phyloP scores from a whole-genome alignment of 768 basidiomycete species.

The Sistotremastrum suecicum region DNA sequence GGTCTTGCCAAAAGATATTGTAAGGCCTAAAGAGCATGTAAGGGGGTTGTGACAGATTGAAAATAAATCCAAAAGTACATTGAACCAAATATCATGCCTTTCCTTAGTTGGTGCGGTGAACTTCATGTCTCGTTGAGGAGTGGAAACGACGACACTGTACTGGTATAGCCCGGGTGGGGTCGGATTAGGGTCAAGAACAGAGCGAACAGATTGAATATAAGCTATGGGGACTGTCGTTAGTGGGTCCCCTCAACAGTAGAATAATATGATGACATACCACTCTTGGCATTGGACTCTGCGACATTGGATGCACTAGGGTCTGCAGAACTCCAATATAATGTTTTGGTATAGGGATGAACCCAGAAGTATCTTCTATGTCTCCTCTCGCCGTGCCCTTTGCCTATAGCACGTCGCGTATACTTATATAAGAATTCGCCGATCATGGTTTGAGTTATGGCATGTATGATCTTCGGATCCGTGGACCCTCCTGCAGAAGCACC shows the following conservation, averaged over 20 bases:
- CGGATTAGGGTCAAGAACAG: conserved; percentile 91
- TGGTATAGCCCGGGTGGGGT: conserved; percentile 88
- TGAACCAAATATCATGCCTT: conserved; percentile 93
- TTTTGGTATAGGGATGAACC: conserved; percentile 99
- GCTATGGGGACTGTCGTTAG: conserved; percentile 30
- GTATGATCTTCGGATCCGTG: conserved; percentile 85
- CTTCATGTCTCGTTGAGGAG: conserved; percentile 93
- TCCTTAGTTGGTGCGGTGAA: conserved; percentile 95
- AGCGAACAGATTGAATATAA: conserved; percentile 84
- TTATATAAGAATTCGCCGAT: conserved; percentile 98
- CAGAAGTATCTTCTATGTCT: conserved; percentile 96
- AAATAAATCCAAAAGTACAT: conserved; percentile 28
- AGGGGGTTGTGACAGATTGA: conserved; percentile 4
- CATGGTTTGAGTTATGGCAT: conserved; percentile 99
- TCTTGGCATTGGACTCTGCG: conserved; percentile 89
- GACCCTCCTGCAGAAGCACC: conserved; percentile 27
- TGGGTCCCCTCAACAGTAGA: conserved; percentile 5
- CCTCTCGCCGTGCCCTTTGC: conserved; percentile 81
- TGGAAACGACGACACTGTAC: conserved; percentile 86
- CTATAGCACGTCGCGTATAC: conserved; percentile 81
- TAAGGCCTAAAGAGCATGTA: conserved; percentile 46
- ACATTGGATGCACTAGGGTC: conserved; percentile 86
- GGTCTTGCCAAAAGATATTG: conserved; percentile 82
- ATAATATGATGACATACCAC: conserved; percentile 47
- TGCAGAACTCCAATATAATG: conserved; percentile 89